These are phyloP conservation scores for Lindgomyces ingoldianus DNA, from an alignment of 495 filamentous ascomycete genomes.

Conservation along the genomic window DNA sequence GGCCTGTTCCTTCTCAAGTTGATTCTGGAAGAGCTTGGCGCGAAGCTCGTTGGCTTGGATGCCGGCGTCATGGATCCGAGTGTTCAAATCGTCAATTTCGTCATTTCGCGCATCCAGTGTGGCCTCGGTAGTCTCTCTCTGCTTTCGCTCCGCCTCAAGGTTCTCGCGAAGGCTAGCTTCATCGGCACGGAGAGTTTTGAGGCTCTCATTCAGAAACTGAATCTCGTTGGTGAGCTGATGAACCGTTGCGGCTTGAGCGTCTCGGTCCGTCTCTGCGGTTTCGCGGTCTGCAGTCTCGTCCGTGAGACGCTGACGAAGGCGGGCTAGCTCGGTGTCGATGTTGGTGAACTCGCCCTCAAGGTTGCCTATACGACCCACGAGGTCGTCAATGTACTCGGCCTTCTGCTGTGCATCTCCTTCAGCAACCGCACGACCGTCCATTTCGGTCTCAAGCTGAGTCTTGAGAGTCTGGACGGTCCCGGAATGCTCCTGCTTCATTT, in stretches of 20 bases:
- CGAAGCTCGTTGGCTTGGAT: slow-evolving; percentile 45
- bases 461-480: slow-evolving; percentile 32
- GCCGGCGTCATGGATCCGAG: slow-evolving; percentile 37
- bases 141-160: slow-evolving; percentile 36
- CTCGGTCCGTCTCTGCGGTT: slow-evolving; percentile 28
- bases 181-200: not conserved
- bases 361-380: slow-evolving; percentile 29
- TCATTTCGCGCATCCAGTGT: slow-evolving; percentile 39
- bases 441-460: slow-evolving; percentile 32
- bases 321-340: slow-evolving; percentile 5
- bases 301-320: slow-evolving; percentile 1
- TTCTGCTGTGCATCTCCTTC: slow-evolving; percentile 32
- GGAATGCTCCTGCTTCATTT: slow-evolving; percentile 36
- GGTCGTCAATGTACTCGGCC: slow-evolving; percentile 29
- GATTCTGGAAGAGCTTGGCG: slow-evolving; percentile 42
- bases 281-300: slow-evolving; percentile 23
- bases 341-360: slow-evolving; percentile 5
- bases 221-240: slow-evolving; percentile 15
- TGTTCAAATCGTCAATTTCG: slow-evolving; percentile 34
- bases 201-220: not conserved
- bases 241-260: slow-evolving; percentile 16
- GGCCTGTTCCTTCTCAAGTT: slow-evolving; percentile 36
- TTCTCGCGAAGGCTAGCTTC: slow-evolving; percentile 31
- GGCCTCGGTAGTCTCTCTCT: slow-evolving; percentile 42
- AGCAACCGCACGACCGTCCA: slow-evolving; percentile 21